These are phyloP conservation scores for Sophora flavescens DNA, from an alignment of 306 rosid genomes.

Conservation along the genomic window DNA sequence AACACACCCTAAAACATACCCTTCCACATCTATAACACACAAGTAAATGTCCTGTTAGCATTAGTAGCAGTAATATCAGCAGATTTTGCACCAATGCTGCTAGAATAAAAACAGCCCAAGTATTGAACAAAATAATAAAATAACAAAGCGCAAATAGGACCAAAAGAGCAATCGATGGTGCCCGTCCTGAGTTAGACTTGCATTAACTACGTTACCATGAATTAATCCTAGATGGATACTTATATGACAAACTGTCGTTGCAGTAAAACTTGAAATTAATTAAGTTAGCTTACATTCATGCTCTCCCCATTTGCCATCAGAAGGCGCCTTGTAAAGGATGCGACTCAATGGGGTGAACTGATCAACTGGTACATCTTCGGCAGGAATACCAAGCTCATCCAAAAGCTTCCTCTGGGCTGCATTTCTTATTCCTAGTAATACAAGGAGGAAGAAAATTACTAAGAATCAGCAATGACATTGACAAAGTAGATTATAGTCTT, in stretches of 20 bases:
- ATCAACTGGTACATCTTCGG: conserved; percentile 94
- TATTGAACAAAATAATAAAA: too few relatives aligned
- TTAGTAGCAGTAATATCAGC: conserved; percentile 17
- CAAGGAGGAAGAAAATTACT: conserved; percentile 10
- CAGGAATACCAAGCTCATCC: conserved; percentile 92
- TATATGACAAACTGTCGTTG: neutral
- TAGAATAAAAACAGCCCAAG: neutral
- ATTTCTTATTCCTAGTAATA: conserved; percentile 80
- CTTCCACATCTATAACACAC: conserved; percentile 11
- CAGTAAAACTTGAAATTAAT: conserved; percentile 6
- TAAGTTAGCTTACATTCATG: conserved; percentile 80
- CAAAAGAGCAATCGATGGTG: neutral
- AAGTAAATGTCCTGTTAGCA: neutral
- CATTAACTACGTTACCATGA: conserved; percentile 12
- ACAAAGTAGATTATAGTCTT: conserved; percentile 27
- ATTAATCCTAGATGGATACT: conserved; percentile 18
- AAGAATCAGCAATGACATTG: neutral
- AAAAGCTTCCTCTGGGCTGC: conserved; percentile 99
- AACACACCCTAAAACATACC: neutral
- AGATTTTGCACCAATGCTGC: neutral
- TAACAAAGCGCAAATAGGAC: neutral
- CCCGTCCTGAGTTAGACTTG: neutral
- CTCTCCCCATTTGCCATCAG: conserved; percentile 99
- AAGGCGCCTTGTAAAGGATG: conserved; percentile 96
- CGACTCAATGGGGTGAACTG: conserved; percentile 90